Conservation (phyloP, 441 rosid species). For the Raphanus hybrid region DNA sequence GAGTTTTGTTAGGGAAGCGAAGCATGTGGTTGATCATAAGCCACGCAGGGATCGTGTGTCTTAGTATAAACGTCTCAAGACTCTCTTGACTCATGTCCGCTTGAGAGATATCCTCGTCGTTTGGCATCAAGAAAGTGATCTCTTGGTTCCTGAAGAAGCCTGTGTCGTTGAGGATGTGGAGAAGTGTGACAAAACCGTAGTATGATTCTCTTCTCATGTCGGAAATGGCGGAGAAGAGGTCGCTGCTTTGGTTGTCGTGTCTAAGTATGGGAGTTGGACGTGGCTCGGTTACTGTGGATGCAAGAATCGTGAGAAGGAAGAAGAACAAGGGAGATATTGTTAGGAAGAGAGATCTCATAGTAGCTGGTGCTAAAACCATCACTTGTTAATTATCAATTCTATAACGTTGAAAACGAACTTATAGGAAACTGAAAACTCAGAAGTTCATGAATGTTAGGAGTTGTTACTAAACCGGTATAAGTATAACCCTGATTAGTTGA, state of each 20-base stretch:
- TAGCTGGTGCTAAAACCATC: conserved; percentile 4
- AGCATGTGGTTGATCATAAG: conserved; percentile 48
- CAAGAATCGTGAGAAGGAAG: conserved; percentile 17
- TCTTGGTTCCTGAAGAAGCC: conserved; percentile 34
- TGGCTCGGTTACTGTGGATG: conserved; percentile 28
- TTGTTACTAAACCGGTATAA: conserved; percentile 17
- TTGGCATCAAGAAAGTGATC: conserved; percentile 46
- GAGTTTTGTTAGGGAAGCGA: conserved; percentile 41
- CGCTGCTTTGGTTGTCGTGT: conserved; percentile 40
- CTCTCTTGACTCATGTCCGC: conserved; percentile 32
- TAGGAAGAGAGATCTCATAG: conserved; percentile 25
- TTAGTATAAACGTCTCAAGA: conserved; percentile 37
- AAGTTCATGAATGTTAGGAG: conserved; percentile 23
- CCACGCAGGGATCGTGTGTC: conserved; percentile 44
- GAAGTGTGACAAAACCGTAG: conserved; percentile 43
- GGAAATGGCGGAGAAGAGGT: conserved; percentile 36
- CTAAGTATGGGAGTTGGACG: conserved; percentile 34
- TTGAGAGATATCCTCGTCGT: conserved; percentile 35
- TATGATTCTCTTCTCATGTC: conserved; percentile 45
- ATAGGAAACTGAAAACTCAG: background rate
- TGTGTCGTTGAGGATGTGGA: conserved; percentile 41
- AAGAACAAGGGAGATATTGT: conserved; percentile 2
- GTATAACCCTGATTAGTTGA: conserved; percentile 42
- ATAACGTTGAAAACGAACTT: conserved; percentile 7
- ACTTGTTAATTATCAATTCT: background rate